Evolutionary conservation across 306 rosid genomes (phyloP).

Genomic region (Alnus glutinosa): DNA sequence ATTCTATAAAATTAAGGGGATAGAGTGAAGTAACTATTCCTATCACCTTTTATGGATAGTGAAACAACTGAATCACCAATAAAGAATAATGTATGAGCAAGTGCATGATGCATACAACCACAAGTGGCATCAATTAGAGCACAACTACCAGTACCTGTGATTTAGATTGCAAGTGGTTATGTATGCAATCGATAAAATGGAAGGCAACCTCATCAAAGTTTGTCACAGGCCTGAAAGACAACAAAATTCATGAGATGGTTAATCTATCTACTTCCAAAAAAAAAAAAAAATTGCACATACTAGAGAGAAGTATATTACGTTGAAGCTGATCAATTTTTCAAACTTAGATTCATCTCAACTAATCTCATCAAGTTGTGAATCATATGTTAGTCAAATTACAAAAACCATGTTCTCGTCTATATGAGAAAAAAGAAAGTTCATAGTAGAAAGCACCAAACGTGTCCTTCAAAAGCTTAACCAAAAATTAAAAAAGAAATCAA

Average conservation of each 20-base stretch:
- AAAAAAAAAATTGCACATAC: not conserved
- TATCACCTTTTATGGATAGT: not conserved
- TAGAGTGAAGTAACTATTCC: not conserved
- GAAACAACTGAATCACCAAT: not conserved
- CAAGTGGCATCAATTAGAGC: not conserved
- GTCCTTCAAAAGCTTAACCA: not conserved
- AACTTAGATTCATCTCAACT: not conserved
- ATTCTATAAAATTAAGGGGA: not conserved
- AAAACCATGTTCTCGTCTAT: not conserved
- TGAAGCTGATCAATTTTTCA: slow-evolving; percentile 6
- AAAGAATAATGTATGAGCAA: not conserved
- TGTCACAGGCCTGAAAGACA: slow-evolving; percentile 67
- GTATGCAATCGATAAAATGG: slow-evolving; percentile 94
- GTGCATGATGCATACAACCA: not conserved
- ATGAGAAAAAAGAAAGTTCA: not conserved
- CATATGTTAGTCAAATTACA: not conserved
- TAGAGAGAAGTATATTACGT: not conserved
- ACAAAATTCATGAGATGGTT: slow-evolving; percentile 16
- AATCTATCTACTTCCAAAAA: slow-evolving; percentile 4
- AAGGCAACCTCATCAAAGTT: slow-evolving; percentile 79
- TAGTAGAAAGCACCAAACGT: not conserved
- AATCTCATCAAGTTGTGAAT: not conserved
- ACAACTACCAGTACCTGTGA: slow-evolving; percentile 44
- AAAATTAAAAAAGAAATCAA: not conserved
- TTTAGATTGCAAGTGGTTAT: slow-evolving; percentile 63